Base-by-base conservation (phyloP, 495 filamentous ascomycete species). In the Annulohypoxylon moriforme region DNA sequence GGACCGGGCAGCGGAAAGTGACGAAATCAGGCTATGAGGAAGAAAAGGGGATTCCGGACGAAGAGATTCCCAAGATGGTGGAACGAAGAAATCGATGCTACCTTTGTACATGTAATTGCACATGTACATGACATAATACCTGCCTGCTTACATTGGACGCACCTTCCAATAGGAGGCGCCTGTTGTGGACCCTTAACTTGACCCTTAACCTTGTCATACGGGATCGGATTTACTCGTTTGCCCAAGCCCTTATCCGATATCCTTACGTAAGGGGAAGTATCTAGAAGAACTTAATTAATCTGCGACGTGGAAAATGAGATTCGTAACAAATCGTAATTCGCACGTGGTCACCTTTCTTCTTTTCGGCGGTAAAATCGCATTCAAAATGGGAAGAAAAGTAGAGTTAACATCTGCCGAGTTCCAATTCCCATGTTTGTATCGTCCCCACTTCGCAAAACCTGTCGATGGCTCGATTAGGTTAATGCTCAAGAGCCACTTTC, bases 381-480 rank as follows among this genome's bases (percentile, higher is more conserved):
- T 60, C 3, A 8, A 59, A 34, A 55, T 29, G 18, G 13, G 16
- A 56, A 40, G 27, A 27, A 34, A 34, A 11, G 13, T 5, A 9
- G 9, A 50, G 34, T 44, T 22, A 31, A 61, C 71, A 73, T 73
- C 71, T 73, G 71, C 71, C 71, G 71, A 69, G 49, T 57, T 52
- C 40, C n/a, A 49, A 50, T 68, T 44, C 22, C 69, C 55, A 22
- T 60, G 31, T 44, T 29, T 56, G 36, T 66, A 47, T 58, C 29
- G 55, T 73, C 71, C 57, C 71, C 71, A 62, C 65, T 20, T 50
- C 61, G 27, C 56, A 11, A 47, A 44, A 65, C 50, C 65, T 69
- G 71, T 61, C 57, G 36, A 69, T 55, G 56, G 56, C 71, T 73
- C 71, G 60, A 73, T 73, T 62, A 52, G 71, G 71, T 67, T 69